Base-by-base conservation (phyloP, 1,284 basidiomycete species). In the Moniliella sp. region DNA sequence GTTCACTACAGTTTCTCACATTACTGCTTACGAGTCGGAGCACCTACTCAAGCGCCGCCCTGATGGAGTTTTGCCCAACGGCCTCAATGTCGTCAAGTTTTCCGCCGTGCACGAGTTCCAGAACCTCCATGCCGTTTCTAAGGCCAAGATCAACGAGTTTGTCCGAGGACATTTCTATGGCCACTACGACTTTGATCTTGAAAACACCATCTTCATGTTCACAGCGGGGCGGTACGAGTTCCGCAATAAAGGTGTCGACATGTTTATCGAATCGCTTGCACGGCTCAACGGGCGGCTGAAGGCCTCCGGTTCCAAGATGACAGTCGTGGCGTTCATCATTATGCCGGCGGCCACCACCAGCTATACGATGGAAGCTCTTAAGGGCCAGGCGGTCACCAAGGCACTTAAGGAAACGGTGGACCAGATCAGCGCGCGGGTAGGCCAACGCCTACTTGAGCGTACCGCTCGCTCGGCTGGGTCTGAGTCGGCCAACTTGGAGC, bases 151-250 rank as follows among this genome's bases (percentile, higher is more conserved):
- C 61, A 80, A 93, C 65, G 88, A 94, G 51, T 97, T 97, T 46
- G 72, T 93, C 35, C 73, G 83, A 34, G 88, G 88, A 9, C 88
- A 97, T 62, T 97, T 97, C 65, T 97, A 94, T 61, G 86, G 88
- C 8, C 79, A 91, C 61, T 86, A 81, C 62, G 78, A 91, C 62
- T 91, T 88, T 60, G 80, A 88, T 62, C 68, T 64, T n/a, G 83
- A 94, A 27, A 88, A 93, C 63, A 94, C 86, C 2, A 69, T 97
- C 40, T 18, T 33, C n/a, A n/a, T 93, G 71, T 97, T 97, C 67
- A 94, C 83, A 10, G 88, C 88, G n/a, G 88, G 88, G 29, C 74
- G 88, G 30, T 97, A 97, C 64, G 88, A 97, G 64, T 94, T 91
- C 64, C 72, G 88, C 28, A 97, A 97, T 69, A 97, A 97, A 68